These are phyloP conservation scores for Colletotrichum liaoningense DNA, from an alignment of 2,329 filamentous ascomycete genomes.

Conservation along the genomic window DNA sequence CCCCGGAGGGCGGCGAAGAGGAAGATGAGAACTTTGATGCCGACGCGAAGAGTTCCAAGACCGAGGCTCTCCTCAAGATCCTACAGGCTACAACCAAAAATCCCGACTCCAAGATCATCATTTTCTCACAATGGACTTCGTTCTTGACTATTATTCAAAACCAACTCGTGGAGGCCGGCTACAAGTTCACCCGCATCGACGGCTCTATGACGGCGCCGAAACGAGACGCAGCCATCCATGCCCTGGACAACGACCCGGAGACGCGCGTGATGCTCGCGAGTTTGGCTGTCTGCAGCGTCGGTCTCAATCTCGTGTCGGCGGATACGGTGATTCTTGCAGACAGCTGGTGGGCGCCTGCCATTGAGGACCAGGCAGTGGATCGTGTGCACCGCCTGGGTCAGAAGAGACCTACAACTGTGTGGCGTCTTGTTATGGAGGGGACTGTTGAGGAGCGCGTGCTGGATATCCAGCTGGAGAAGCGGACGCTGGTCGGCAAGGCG, in stretches of 20 bases:
- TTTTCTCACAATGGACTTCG: constrained; percentile 83
- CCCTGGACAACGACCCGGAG: constrained; percentile 73
- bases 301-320: constrained; percentile 86
- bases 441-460: constrained; percentile 86
- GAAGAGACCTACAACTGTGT: constrained; percentile 81
- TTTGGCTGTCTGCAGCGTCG: constrained; percentile 84
- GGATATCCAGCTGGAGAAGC: constrained; percentile 82
- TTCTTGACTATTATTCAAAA: constrained; percentile 79
- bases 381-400: constrained; percentile 89
- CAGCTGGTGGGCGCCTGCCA: constrained; percentile 91
- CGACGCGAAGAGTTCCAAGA: constrained; percentile 81
- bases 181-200: constrained; percentile 79
- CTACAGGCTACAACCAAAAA: constrained; percentile 76
- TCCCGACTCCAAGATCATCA: constrained; percentile 73
- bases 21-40: constrained; percentile 66
- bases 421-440: constrained; percentile 82
- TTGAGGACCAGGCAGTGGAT: constrained; percentile 92
- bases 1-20: constrained; percentile 62
- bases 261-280: constrained; percentile 85
- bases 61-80: constrained; percentile 81
- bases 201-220: constrained; percentile 78
- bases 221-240: constrained; percentile 78
- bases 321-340: constrained; percentile 88
- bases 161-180: constrained; percentile 70
- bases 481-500: constrained; percentile 80